Base-by-base conservation (phyloP, 495 filamentous ascomycete species). In the Penicillium alfredii region DNA sequence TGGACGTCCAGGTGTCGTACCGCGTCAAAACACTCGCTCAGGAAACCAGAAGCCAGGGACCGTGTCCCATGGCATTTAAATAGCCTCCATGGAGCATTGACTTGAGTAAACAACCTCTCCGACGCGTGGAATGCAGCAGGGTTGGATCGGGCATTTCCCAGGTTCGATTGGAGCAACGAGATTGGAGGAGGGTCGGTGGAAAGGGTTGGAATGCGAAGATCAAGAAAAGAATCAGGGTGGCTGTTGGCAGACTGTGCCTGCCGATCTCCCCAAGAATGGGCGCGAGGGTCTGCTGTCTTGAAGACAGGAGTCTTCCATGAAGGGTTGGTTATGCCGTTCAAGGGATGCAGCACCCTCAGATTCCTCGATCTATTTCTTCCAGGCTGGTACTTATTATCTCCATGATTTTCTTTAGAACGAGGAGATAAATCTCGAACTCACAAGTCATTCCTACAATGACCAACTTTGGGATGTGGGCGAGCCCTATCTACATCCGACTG, bases 151-250 rank as follows among this genome's bases (percentile, higher is more conserved):
- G 26, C 12, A 25, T 40, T 11, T 18, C 11, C 14, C n/a, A 35
- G 27, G 16, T 8, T 4, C 32, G 6, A 4, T 16, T 27, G 18
- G 24, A 16, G 3, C 3, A 18, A 35, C 22, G 25, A 18, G 8
- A 28, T 33, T 39, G 34, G 15, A 22, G 27, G 26, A 21, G 34
- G 8, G 32, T 10, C 16, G 14, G 14, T 8, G 12, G 10, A 14
- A 51, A 40, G 39, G 40, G 32, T 21, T 35, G 48, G 49, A 49
- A 49, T 52, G 45, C 17, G 11, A 6, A 16, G 30, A 39, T 35
- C 38, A 3, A 4, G n/a, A 18, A 16, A 30, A 15, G n/a, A 12
- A 13, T 12, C 11, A 33, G 23, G n/a, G n/a, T n/a, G n/a, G n/a
- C n/a, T n/a, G n/a, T 32, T 38, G 29, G 24, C 22, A 25, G 20